phyloP scores from a whole-genome alignment of 257 asterid species.

The Primulina huaijiensis region DNA sequence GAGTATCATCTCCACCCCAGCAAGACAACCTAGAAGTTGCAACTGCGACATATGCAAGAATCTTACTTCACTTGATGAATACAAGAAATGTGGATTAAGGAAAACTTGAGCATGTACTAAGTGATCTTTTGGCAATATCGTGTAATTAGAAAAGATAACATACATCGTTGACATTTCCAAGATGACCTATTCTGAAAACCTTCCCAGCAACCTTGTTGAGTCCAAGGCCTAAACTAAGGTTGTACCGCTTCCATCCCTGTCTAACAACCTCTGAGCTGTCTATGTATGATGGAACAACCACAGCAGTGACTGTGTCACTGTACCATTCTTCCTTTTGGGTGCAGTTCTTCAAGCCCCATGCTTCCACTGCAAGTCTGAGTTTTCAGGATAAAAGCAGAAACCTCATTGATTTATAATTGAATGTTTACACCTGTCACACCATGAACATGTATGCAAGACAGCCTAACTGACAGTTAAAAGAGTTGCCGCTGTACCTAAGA shows the following conservation, averaged over 20 bases:
- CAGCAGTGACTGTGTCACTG: slow-evolving; percentile 97
- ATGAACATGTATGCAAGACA: not conserved
- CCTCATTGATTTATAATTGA: not conserved
- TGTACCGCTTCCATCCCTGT: slow-evolving; percentile 91
- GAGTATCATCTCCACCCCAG: slow-evolving; percentile 99
- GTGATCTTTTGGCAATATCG: not conserved
- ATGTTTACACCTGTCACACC: not conserved
- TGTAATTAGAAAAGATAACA: not conserved
- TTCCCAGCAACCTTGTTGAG: slow-evolving; percentile 96
- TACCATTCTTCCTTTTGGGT: slow-evolving; percentile 95
- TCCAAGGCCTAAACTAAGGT: slow-evolving; percentile 93
- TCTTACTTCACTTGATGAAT: not conserved
- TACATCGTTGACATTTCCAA: slow-evolving; percentile 92
- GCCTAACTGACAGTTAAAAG: not conserved
- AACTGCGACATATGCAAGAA: slow-evolving; percentile 38
- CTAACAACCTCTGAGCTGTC: slow-evolving; percentile 75
- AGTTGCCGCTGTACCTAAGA: not conserved
- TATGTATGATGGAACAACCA: slow-evolving; percentile 72
- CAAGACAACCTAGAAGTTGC: slow-evolving; percentile 95
- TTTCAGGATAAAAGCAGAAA: slow-evolving; percentile 4
- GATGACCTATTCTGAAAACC: slow-evolving; percentile 98
- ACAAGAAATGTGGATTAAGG: not conserved
- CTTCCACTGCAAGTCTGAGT: slow-evolving; percentile 90
- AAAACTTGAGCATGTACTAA: not conserved
- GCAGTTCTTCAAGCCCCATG: slow-evolving; percentile 99